Percentiles rank a stretch among this genome's conserved stretches.
Evolutionary conservation across 2,329 filamentous ascomycete species (phyloP).

Genomic region (Colletotrichum sp.): DNA sequence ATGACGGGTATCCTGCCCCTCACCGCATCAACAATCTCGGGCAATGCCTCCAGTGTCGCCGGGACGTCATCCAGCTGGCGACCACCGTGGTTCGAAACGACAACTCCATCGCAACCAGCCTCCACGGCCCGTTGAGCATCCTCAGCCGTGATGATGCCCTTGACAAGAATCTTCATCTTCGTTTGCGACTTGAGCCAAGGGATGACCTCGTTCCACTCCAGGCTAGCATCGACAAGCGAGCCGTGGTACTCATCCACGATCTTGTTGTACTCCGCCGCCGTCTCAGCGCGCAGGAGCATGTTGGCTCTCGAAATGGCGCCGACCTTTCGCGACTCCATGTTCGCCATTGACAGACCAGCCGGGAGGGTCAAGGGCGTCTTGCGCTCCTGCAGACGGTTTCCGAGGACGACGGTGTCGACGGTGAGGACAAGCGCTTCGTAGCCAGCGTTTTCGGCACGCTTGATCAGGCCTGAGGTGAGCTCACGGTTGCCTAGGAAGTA

Average conservation of each 20-base stretch:
- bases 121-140: conserved; percentile 25
- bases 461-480: conserved; percentile 26
- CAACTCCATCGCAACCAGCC: conserved; percentile 22
- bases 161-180: conserved; percentile 28
- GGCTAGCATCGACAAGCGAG: conserved; percentile 21
- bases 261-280: conserved; percentile 13
- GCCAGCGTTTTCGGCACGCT: conserved; percentile 29
- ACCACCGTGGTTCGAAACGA: conserved; percentile 27
- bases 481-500: conserved; percentile 25
- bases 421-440: conserved; percentile 33
- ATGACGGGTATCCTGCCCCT: conserved; percentile 27
- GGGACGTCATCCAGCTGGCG: conserved; percentile 22
- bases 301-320: conserved; percentile 23
- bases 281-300: conserved; percentile 12
- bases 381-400: conserved; percentile 33
- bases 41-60: conserved; percentile 23
- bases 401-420: conserved; percentile 32
- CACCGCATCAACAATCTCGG: conserved; percentile 6
- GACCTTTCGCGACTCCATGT: conserved; percentile 9
- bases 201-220: conserved; percentile 28
- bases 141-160: conserved; percentile 24
- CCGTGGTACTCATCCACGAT: not conserved
- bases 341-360: conserved; percentile 25
- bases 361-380: conserved; percentile 28
- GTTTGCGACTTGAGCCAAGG: conserved; percentile 26